Base-by-base conservation (phyloP, 805 yeast genomes). In the Vanderwaltozyma tropicalis region DNA sequence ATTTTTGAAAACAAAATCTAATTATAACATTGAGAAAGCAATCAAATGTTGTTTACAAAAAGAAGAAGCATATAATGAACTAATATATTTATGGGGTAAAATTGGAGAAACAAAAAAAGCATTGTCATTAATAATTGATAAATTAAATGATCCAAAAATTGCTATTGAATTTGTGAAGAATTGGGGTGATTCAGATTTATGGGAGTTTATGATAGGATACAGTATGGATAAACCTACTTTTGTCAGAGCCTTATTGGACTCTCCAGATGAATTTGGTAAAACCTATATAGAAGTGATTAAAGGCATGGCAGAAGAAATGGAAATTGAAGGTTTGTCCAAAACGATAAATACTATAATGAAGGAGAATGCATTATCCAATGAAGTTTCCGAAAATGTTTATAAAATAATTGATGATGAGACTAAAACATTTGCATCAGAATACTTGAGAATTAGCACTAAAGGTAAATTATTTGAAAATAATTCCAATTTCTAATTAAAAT, bases 101-200 rank as follows among this genome's bases (percentile, higher is more conserved):
- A 78, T 83, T 19, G 97, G 98, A 1, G 82, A 83, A 46, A 76
- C 78, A 40, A 71, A 70, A 43, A 72, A 75, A 43, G 97, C 97
- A 0, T 61, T 89, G 48, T 71, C 67, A 40, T 64, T 92, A 31
- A 86, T 92, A 13, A 76, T 87, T 28, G 80, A 83, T 45, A 72
- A 83, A 47, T 61, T 88, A 36, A 69, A 79, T 38, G 92, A 89
- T 53, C 89, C 95, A 0, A 71, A 72, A 29, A 68, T 73, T 45
- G 97, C 97, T 0, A 81, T 92, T 18, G 70, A 69, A 14, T 92
- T 87, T 67, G 92, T 88, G 1, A 68, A 68, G 10, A 74, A 71
- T 33, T 68, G 74, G 41, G 75, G 77, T 35, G 94, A 86, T 48
- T 58, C 66, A 17, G 94, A 84, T n/a, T 62, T 86, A 10, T 87